Evolutionary conservation across 495 filamentous ascomycete genomes (phyloP).

Genomic region (Darksidea phi): DNA sequence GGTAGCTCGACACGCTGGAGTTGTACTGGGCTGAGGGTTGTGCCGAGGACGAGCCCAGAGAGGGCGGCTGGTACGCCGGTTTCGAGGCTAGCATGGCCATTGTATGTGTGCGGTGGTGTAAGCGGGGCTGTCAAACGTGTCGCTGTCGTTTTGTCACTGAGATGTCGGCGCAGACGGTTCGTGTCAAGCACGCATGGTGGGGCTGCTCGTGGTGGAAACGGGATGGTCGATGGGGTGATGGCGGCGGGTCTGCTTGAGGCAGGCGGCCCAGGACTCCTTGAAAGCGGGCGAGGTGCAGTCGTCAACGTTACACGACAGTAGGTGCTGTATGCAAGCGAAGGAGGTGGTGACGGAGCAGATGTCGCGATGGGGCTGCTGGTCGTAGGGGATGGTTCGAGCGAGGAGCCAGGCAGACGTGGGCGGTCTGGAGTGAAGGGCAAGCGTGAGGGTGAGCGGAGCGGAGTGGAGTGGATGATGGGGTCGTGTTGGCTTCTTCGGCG

Average conservation of each 20-base stretch:
- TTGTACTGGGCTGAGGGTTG: slow-evolving; percentile 54
- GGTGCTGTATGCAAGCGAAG: slow-evolving; percentile 4
- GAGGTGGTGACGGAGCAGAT: not conserved
- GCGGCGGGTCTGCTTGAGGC: not conserved
- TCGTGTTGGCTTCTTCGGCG: slow-evolving; percentile 1
- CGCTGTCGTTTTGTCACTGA: not conserved
- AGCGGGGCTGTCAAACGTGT: not conserved
- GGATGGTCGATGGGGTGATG: not conserved
- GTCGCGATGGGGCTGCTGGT: slow-evolving; percentile 8
- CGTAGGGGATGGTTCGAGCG: not conserved
- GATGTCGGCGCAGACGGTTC: not conserved
- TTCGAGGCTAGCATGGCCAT: slow-evolving; percentile 92
- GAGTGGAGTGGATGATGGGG: not conserved
- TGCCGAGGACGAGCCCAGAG: slow-evolving; percentile 57
- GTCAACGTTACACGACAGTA: slow-evolving; percentile 5
- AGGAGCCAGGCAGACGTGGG: too few species aligned
- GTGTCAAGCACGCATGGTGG: slow-evolving; percentile 23
- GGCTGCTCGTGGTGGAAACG: not conserved
- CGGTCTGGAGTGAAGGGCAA: not conserved
- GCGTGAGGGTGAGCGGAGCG: not conserved
- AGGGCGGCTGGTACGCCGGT: slow-evolving; percentile 62
- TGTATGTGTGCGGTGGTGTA: not conserved
- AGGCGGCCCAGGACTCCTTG: slow-evolving; percentile 1
- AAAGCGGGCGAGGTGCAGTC: slow-evolving; percentile 8
- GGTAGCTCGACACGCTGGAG: slow-evolving; percentile 55